Base-by-base conservation (phyloP, 768 basidiomycete genomes). In the Coprinellus micaceus region DNA sequence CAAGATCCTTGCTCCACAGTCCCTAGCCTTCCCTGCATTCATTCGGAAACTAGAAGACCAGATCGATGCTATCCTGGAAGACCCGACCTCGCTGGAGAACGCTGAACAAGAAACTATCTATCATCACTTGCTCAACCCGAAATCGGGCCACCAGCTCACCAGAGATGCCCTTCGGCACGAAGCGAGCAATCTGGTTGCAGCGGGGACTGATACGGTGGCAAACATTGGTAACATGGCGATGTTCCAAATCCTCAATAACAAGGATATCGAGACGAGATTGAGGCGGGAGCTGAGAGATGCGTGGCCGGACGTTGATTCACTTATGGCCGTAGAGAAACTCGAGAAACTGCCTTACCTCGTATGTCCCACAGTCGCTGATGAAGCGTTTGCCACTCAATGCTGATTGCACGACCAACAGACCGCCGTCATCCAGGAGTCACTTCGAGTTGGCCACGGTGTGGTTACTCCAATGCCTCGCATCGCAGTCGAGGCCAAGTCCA, bases 331-430 rank as follows among this genome's bases (percentile, higher is more conserved):
- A 25, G 76, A 77, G 56, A 66, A 55, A 2, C 61, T 79, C 41
- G 77, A 81, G 60, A 76, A 74, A 58, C 43, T 81, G 30, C 75
- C 78, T 15, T 81, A 78, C 60, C 66, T 80, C n/a, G 77, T 79
- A 54, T 59, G 75, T 61, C 3, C 21, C 25, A 10, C 21, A 33
- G 21, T 15, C 12, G 39, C 21, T 56, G 7, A 26, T 29, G 10
- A 24, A 12, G 15, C 15, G 52, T 25, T 21, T 22, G 24, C 52
- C 22, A 49, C 12, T 43, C 7, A 9, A 28, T 24, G n/a, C 24
- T 25, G 63, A 30, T 36, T 44, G 44, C 47, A 22, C 37, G 28
- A 15, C 21, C 6, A 33, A n/a, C 52, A 80, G 79, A 76, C 74
- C 1, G 78, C 77, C 4, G 76, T 80, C 28, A 69, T 79, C 28